These are phyloP conservation scores for Hypoxylon lienhwacheense DNA, from an alignment of 495 filamentous ascomycete genomes.

Conservation along the genomic window DNA sequence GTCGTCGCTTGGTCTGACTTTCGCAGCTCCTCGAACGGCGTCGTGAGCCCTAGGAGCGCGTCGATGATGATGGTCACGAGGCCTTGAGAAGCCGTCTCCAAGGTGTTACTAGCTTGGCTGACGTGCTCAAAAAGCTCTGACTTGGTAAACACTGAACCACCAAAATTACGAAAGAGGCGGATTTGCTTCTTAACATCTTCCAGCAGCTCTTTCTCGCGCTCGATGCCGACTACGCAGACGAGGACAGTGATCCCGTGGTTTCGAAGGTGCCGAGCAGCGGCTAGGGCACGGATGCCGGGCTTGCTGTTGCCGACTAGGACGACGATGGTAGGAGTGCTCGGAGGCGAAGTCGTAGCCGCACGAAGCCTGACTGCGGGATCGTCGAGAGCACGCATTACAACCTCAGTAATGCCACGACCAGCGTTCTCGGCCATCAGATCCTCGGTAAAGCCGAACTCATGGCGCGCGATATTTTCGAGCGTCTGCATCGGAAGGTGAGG, in stretches of 20 bases:
- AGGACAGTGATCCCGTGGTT: slow-evolving; percentile 78
- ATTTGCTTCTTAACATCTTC: slow-evolving; percentile 74
- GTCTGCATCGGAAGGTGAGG: slow-evolving; percentile 85
- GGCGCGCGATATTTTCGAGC: slow-evolving; percentile 82
- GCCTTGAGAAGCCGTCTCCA: slow-evolving; percentile 39
- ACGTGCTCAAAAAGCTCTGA: slow-evolving; percentile 56
- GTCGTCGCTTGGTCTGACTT: slow-evolving; percentile 80
- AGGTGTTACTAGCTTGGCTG: slow-evolving; percentile 30
- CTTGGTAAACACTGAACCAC: slow-evolving; percentile 66
- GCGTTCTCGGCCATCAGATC: slow-evolving; percentile 92
- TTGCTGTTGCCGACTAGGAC: slow-evolving; percentile 88
- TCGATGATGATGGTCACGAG: slow-evolving; percentile 82
- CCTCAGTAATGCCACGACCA: slow-evolving; percentile 82
- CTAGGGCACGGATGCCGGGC: slow-evolving; percentile 78
- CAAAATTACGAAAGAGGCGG: slow-evolving; percentile 74
- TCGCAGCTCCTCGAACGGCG: slow-evolving; percentile 79
- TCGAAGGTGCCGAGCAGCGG: slow-evolving; percentile 82
- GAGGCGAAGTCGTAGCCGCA: slow-evolving; percentile 43
- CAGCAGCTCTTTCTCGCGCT: slow-evolving; percentile 63
- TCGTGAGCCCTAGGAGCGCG: slow-evolving; percentile 79
- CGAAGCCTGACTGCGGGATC: slow-evolving; percentile 58
- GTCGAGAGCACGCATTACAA: slow-evolving; percentile 64
- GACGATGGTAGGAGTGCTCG: slow-evolving; percentile 63
- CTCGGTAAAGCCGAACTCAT: slow-evolving; percentile 81
- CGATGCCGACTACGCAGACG: slow-evolving; percentile 79